phyloP scores from a whole-genome alignment of 768 basidiomycete genomes.

The Leccinum boreale region DNA sequence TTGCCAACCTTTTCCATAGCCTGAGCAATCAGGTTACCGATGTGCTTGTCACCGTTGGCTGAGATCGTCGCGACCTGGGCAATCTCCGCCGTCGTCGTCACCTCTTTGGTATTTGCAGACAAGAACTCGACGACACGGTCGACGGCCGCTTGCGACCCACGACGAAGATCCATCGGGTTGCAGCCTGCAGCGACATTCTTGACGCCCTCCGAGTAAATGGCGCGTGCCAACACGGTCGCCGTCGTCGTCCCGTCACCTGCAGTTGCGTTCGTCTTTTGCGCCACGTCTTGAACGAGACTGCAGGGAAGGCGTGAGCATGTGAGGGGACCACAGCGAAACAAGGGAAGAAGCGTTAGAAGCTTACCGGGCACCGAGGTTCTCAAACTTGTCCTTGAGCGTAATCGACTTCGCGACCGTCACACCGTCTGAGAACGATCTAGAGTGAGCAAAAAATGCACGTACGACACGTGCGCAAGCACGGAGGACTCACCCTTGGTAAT shows the following conservation, averaged over 20 bases:
- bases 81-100: conserved; percentile 97
- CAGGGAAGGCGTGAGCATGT: conserved; percentile 1
- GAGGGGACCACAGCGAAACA: background rate
- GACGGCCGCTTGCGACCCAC: conserved; percentile 96
- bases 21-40: conserved; percentile 93
- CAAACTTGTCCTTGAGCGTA: conserved; percentile 93
- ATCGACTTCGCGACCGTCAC: conserved; percentile 97
- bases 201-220: conserved; percentile 97
- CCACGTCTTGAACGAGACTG: conserved; percentile 93
- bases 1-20: conserved; percentile 99
- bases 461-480: background rate
- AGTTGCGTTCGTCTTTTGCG: conserved; percentile 93
- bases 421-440: conserved; percentile 62
- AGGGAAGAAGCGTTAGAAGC: conserved; percentile 21
- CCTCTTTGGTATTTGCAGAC: conserved; percentile 81
- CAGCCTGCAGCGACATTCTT: conserved; percentile 99
- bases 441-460: background rate
- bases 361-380: conserved; percentile 97
- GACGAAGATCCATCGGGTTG: conserved; percentile 99
- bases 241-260: conserved; percentile 99
- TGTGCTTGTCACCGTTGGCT: conserved; percentile 76
- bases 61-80: conserved; percentile 98
- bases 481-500: conserved; percentile 82
- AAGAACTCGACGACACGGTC: conserved; percentile 93
- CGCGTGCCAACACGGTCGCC: conserved; percentile 93